phyloP scores from a whole-genome alignment of 2,329 filamentous ascomycete genomes.

The Pestalotiopsis sp. region DNA sequence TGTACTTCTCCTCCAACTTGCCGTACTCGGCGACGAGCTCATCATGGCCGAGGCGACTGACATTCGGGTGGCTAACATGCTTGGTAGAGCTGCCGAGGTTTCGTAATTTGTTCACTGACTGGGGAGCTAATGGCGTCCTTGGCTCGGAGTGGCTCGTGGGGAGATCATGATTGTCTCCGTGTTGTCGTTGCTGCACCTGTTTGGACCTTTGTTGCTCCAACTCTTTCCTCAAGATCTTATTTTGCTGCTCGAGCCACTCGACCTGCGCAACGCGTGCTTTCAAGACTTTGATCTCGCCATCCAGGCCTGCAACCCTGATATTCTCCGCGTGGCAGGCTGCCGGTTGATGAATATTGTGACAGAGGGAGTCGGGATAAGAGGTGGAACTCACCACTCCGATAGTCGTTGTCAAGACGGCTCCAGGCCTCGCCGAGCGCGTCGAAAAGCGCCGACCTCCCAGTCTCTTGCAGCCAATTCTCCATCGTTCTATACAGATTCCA shows the following conservation, averaged over 20 bases:
- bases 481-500: constrained; percentile 17
- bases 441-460: constrained; percentile 28
- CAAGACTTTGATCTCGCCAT: constrained; percentile 38
- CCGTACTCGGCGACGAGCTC: constrained; percentile 35
- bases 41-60: constrained; percentile 19
- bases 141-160: constrained; percentile 13
- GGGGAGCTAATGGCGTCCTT: constrained; percentile 29
- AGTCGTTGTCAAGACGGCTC: constrained; percentile 26
- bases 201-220: constrained; percentile 28
- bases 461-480: constrained; percentile 32
- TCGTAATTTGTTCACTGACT: constrained; percentile 24
- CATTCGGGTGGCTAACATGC: constrained; percentile 16
- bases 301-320: constrained; percentile 24
- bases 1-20: constrained; percentile 42
- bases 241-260: constrained; percentile 43
- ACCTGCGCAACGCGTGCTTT: constrained; percentile 32
- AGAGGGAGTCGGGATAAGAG: background rate
- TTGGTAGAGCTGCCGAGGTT: constrained; percentile 20
- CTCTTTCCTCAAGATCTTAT: constrained; percentile 40
- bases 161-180: constrained; percentile 14
- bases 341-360: constrained; percentile 11
- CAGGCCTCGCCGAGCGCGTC: constrained; percentile 29
- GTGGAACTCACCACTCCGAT: constrained; percentile 24
- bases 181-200: constrained; percentile 11
- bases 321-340: constrained; percentile 8